Evolutionary conservation across 345 rosid genomes (phyloP).

Genomic region (Camelina neglecta): DNA sequence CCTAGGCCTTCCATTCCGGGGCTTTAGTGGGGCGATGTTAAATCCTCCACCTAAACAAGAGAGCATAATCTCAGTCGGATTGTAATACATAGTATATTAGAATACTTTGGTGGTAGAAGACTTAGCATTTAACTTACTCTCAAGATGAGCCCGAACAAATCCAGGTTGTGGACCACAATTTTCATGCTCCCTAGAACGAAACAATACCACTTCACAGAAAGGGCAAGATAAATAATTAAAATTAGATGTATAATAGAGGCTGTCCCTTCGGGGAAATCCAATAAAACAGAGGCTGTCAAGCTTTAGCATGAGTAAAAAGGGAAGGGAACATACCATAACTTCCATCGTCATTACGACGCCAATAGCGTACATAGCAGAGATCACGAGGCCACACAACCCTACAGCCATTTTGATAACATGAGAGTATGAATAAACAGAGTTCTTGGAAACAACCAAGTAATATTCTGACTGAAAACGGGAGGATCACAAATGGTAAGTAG

Average conservation of each 20-base stretch:
- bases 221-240: conserved; percentile 33
- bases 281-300: background rate
- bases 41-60: conserved; percentile 88
- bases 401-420: conserved; percentile 39
- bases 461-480: conserved; percentile 12
- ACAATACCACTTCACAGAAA: conserved; percentile 79
- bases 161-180: conserved; percentile 97
- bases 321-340: conserved; percentile 76
- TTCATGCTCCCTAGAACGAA: conserved; percentile 98
- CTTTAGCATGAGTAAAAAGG: conserved; percentile 22
- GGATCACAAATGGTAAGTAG: background rate
- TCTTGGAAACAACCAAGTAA: conserved; percentile 16
- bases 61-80: conserved; percentile 9
- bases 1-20: conserved; percentile 86
- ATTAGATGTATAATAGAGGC: conserved; percentile 21
- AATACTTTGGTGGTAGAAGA: conserved; percentile 3
- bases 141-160: conserved; percentile 95
- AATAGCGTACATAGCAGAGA: conserved; percentile 97
- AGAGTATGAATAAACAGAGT: conserved; percentile 10
- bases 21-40: conserved; percentile 86
- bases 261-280: background rate
- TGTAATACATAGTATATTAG: background rate
- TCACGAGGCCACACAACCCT: conserved; percentile 99
- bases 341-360: conserved; percentile 99
- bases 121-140: conserved; percentile 63